Conservation (phyloP, 2,329 filamentous ascomycete species). For the Cordyceps tenuipes region DNA sequence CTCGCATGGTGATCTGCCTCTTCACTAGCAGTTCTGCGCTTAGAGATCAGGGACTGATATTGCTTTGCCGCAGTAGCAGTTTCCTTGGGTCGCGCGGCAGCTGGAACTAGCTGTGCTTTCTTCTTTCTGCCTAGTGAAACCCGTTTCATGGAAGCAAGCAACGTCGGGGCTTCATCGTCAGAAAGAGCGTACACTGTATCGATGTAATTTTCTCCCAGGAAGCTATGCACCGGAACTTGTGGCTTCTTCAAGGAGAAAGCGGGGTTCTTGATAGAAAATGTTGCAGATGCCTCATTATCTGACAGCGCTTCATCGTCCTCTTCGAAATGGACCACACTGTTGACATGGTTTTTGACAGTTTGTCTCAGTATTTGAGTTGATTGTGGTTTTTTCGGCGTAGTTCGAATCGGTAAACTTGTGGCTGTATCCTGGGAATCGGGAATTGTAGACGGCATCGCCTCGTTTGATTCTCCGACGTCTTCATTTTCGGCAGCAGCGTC, state of each 20-base stretch:
- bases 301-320: conserved; percentile 4
- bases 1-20: neutral
- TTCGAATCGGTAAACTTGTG: conserved; percentile 3
- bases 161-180: conserved; percentile 28
- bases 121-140: neutral
- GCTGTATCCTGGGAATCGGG: conserved; percentile 10
- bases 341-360: conserved; percentile 9
- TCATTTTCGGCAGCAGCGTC: neutral
- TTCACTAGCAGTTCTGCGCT: neutral
- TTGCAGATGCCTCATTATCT: neutral
- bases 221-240: neutral
- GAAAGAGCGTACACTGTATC: conserved; percentile 22
- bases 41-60: too few species aligned
- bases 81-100: conserved; percentile 2
- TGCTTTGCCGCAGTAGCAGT: neutral
- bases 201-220: conserved; percentile 4
- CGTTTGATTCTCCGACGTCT: neutral
- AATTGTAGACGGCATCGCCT: conserved; percentile 7
- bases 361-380: conserved; percentile 3
- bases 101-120: neutral
- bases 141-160: conserved; percentile 12
- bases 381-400: conserved; percentile 4
- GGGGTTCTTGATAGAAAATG: neutral
- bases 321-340: conserved; percentile 10
- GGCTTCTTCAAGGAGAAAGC: conserved; percentile 2